These are phyloP conservation scores for Aspergillus udagawae DNA, from an alignment of 2,329 filamentous ascomycete genomes.

Conservation along the genomic window DNA sequence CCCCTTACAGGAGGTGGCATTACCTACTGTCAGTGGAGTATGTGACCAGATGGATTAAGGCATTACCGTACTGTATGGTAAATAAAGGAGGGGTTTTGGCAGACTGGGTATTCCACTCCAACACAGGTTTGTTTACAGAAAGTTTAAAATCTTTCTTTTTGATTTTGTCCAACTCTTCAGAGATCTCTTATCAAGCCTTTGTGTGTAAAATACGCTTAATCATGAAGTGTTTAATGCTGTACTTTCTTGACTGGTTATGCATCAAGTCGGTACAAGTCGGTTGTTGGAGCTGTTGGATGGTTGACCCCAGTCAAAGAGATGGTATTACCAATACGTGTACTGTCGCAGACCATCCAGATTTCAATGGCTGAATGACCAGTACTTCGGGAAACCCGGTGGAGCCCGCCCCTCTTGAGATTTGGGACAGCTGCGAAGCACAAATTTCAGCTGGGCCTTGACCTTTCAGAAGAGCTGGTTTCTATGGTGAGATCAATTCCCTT, in stretches of 20 bases:
- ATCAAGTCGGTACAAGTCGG: too few species aligned
- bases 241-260: neutral
- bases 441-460: constrained; percentile 4
- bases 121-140: neutral
- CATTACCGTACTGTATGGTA: constrained; percentile 3
- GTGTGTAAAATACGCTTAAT: neutral
- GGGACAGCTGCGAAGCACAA: constrained; percentile 13
- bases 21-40: neutral
- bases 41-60: neutral
- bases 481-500: neutral
- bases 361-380: constrained; percentile 8
- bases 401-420: constrained; percentile 10
- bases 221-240: neutral
- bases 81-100: neutral
- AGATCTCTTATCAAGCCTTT: neutral
- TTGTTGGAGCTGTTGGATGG: neutral
- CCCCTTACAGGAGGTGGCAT: neutral
- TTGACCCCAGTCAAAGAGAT: neutral
- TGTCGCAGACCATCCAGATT: neutral
- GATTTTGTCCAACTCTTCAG: neutral
- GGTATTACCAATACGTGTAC: neutral
- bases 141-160: neutral
- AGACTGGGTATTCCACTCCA: neutral
- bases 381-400: constrained; percentile 15
- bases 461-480: neutral